phyloP scores from a whole-genome alignment of 2,329 filamentous ascomycete species.

The Fonsecaea pedrosoi region DNA sequence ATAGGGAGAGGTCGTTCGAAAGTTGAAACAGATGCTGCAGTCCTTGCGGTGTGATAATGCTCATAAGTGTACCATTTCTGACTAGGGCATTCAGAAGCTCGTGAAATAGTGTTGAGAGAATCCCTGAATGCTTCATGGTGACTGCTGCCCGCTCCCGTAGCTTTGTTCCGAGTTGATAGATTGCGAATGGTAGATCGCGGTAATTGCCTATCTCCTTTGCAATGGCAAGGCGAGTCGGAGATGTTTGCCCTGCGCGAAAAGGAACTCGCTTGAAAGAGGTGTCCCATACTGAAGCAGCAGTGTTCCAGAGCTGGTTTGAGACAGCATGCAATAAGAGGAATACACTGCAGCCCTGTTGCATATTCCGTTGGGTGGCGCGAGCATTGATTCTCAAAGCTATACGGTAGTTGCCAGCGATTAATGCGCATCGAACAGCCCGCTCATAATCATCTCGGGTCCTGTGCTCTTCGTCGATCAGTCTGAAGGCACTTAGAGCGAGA shows the following conservation, averaged over 20 bases:
- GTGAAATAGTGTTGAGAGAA: conserved; percentile 16
- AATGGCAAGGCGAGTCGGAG: conserved; percentile 23
- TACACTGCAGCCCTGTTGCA: conserved; percentile 43
- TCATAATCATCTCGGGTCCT: conserved; percentile 55
- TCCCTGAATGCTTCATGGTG: conserved; percentile 24
- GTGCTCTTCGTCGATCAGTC: conserved; percentile 46
- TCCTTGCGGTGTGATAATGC: conserved; percentile 30
- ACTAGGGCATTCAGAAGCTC: conserved; percentile 27
- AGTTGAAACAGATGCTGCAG: conserved; percentile 33
- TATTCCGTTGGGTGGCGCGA: conserved; percentile 45
- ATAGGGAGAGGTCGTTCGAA: conserved; percentile 13
- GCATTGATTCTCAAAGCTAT: conserved; percentile 51
- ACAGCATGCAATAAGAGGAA: conserved; percentile 45
- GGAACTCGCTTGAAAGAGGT: conserved; percentile 36
- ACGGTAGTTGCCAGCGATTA: conserved; percentile 29
- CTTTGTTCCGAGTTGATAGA: conserved; percentile 22
- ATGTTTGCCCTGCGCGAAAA: conserved; percentile 22
- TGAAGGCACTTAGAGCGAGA: conserved; percentile 49
- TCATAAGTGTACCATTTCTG: conserved; percentile 32
- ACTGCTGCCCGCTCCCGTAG: conserved; percentile 18
- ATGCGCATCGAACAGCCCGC: conserved; percentile 41
- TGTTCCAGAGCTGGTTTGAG: conserved; percentile 45
- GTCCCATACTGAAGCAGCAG: conserved; percentile 44
- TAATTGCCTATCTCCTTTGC: conserved; percentile 20
- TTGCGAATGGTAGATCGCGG: conserved; percentile 28